Evolutionary conservation across 176 grass and related monocot genomes (phyloP).

Genomic region (Triticum urartu): DNA sequence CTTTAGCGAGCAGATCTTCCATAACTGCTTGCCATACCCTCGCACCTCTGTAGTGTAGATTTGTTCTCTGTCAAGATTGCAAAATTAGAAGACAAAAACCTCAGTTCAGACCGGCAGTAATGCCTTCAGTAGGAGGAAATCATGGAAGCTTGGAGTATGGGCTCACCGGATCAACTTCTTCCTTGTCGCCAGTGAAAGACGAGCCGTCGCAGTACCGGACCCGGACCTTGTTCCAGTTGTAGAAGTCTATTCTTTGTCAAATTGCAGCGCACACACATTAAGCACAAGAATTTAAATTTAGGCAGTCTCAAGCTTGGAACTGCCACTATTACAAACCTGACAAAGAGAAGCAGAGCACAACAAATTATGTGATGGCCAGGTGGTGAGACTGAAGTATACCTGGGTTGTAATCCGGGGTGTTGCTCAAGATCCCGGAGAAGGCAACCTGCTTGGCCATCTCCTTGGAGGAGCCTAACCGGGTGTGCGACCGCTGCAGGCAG

Average conservation of each 20-base stretch:
- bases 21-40: constrained; percentile 72
- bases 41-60: constrained; percentile 70
- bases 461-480: constrained; percentile 80
- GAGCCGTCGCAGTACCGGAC: constrained; percentile 85
- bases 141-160: background rate
- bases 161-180: constrained; percentile 67
- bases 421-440: constrained; percentile 84
- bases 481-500: constrained; percentile 55
- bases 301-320: background rate
- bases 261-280: constrained; percentile 7
- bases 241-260: constrained; percentile 61
- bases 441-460: constrained; percentile 66
- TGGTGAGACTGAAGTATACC: constrained; percentile 35
- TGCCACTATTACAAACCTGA: background rate
- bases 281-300: background rate
- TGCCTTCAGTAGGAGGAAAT: background rate
- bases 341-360: background rate
- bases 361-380: no score
- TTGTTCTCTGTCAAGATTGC: constrained; percentile 55
- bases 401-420: constrained; percentile 56
- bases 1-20: constrained; percentile 76
- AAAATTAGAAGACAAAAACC: background rate
- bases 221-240: constrained; percentile 94
- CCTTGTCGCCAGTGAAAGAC: constrained; percentile 76
- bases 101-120: background rate